These are phyloP conservation scores for Phytophthora vignae DNA, from an alignment of 352 stramenopile genomes.

Conservation along the genomic window DNA sequence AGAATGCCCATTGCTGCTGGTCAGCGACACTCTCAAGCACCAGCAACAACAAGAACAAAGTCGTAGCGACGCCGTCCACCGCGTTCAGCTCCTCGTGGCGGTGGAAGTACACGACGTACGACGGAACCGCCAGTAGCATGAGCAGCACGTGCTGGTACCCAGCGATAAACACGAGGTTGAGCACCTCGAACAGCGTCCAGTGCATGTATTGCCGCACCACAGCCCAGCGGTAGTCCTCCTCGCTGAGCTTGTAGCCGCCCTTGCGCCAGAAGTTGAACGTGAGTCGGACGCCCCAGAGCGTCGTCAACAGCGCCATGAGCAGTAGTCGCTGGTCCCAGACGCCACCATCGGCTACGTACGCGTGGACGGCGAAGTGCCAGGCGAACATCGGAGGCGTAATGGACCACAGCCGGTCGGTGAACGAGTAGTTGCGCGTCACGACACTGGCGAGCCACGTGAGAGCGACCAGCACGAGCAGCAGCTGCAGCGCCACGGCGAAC, in stretches of 20 bases:
- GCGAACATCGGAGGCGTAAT: slow-evolving; percentile 89
- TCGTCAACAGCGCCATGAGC: slow-evolving; percentile 86
- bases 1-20: slow-evolving; percentile 94
- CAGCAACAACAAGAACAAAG: slow-evolving; percentile 77
- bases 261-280: slow-evolving; percentile 94
- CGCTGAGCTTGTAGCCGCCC: slow-evolving; percentile 90
- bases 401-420: slow-evolving; percentile 94
- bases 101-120: slow-evolving; percentile 68
- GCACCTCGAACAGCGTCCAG: slow-evolving; percentile 85
- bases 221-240: slow-evolving; percentile 94
- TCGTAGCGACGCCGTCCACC: slow-evolving; percentile 65
- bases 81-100: slow-evolving; percentile 59
- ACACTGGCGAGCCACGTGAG: slow-evolving; percentile 70
- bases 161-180: slow-evolving; percentile 93
- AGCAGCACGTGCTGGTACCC: slow-evolving; percentile 92
- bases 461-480: slow-evolving; percentile 51
- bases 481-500: slow-evolving; percentile 54
- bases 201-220: slow-evolving; percentile 84
- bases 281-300: slow-evolving; percentile 88
- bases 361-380: slow-evolving; percentile 79
- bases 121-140: slow-evolving; percentile 78
- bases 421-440: slow-evolving; percentile 90
- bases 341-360: slow-evolving; percentile 62
- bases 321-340: slow-evolving; percentile 64
- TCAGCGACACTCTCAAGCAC: slow-evolving; percentile 89